Evolutionary conservation across 768 basidiomycete species (phyloP).

Genomic region (Solioccasus polychromus): DNA sequence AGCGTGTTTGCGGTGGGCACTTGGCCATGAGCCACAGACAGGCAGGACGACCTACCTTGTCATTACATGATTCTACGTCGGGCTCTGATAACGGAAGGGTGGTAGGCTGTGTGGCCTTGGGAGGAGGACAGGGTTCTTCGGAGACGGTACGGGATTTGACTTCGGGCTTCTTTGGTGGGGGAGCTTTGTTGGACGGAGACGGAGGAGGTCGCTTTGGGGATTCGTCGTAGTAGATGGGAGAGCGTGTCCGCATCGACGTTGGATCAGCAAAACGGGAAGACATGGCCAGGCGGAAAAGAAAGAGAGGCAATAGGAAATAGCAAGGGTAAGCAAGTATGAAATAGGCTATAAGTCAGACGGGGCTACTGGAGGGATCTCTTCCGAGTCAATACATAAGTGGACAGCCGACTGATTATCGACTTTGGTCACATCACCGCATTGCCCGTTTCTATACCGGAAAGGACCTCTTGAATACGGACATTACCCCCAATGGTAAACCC

Average conservation of each 20-base stretch:
- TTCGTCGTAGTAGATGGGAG: conserved; percentile 29
- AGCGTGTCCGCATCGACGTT: conserved; percentile 28
- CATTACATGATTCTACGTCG: conserved; percentile 18
- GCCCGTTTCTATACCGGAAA: conserved; percentile 20
- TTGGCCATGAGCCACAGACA: not conserved
- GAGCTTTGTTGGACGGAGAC: conserved; percentile 32
- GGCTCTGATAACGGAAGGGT: conserved; percentile 11
- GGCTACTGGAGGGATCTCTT: conserved; percentile 19
- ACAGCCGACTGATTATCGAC: conserved; percentile 32
- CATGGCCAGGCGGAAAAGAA: conserved; percentile 16
- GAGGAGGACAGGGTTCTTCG: conserved; percentile 20
- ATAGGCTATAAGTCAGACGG: conserved; percentile 29
- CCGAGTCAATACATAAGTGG: conserved; percentile 28
- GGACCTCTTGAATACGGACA: conserved; percentile 5
- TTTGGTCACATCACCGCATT: conserved; percentile 25
- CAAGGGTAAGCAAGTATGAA: conserved; percentile 17
- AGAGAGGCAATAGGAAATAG: conserved; percentile 1
- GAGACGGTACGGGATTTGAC: conserved; percentile 30
- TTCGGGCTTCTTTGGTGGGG: conserved; percentile 31
- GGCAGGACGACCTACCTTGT: conserved; percentile 25
- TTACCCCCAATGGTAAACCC: conserved; percentile 23
- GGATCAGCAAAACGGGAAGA: conserved; percentile 29
- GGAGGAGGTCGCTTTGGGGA: conserved; percentile 28
- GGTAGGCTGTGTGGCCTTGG: conserved; percentile 7
- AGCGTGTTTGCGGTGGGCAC: not conserved